These are phyloP conservation scores for Trypanosoma conorhini DNA, from an alignment of 208 protist species.

Conservation along the genomic window DNA sequence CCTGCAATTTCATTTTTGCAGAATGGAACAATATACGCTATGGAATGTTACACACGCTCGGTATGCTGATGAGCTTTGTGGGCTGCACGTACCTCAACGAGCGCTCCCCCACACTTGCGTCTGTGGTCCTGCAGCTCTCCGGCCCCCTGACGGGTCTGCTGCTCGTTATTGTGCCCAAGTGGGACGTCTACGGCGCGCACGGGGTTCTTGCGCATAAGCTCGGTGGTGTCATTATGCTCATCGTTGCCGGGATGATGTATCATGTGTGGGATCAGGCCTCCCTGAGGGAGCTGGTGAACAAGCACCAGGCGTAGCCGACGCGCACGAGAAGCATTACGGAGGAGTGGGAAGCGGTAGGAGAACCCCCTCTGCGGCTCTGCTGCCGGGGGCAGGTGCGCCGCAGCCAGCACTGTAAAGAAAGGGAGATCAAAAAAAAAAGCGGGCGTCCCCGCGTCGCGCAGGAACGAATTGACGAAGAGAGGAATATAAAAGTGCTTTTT, in stretches of 20 bases:
- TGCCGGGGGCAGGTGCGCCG: too few species aligned
- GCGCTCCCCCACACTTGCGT: constrained; percentile 79
- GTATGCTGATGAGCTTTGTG: constrained; percentile 79
- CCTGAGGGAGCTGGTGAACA: constrained; percentile 27
- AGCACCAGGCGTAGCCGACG: constrained; percentile 2
- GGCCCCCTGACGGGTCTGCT: constrained; percentile 72
- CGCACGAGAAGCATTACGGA: not conserved
- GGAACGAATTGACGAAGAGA: too few species aligned
- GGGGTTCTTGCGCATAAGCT: constrained; percentile 66
- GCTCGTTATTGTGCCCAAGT: constrained; percentile 72
- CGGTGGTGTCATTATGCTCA: constrained; percentile 66
- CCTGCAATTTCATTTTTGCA: constrained; percentile 62
- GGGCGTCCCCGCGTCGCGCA: too few species aligned
- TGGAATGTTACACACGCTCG: constrained; percentile 66
- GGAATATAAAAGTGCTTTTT: too few species aligned
- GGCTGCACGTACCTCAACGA: constrained; percentile 85
- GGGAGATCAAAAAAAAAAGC: too few species aligned
- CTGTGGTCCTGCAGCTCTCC: constrained; percentile 78
- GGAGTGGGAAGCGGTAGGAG: not conserved
- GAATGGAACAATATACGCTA: constrained; percentile 68
- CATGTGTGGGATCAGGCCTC: constrained; percentile 79
- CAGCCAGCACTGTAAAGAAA: too few species aligned
- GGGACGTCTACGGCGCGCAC: constrained; percentile 75
- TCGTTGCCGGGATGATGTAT: constrained; percentile 64
- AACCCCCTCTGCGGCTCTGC: too few species aligned